Evolutionary conservation across 139 green algal species (phyloP), one percentile per base, ranked within the genome.

Genomic region (Closterium sp.): DNA sequence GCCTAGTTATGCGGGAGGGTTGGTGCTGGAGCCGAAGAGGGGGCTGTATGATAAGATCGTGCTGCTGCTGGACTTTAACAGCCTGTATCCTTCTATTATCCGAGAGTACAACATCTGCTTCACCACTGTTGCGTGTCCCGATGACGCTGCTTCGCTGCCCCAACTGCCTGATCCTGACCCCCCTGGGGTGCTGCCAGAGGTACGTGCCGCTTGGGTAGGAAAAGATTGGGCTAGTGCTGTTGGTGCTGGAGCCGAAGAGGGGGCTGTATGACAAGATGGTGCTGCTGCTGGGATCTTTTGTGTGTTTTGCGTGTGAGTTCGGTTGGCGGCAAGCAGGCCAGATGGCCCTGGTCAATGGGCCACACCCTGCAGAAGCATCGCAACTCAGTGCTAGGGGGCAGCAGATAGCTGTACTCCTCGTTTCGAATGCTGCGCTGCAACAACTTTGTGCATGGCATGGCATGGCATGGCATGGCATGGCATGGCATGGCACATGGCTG

Each of bases 61-160:
- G 33, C 95, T 99, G 93, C 95, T 99, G 91, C 95, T 99, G 91
- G 98, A 99, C 95, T 99, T 99, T 97, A 99, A 99, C 95, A 97
- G 94, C 3, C 95, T 99, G 91, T 99, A 99, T 96, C 98, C 98
- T 28, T 99, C 97, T 85, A 99, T 99, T 96, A 99, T 99, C 93
- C 98, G 94, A 28, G 98, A 99, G 95, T 99, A 98, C 96, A 99
- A 99, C 96, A 99, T 99, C 92, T 99, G 98, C 95, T 99, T 99
- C 96, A 99, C 98, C 34, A 99, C 98, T 0, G 98, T 99, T 66
- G 88, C 69, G 28, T 64, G 90, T 5, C 12, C 33, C 21, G 28
- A 33, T 0, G 89, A 34, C 8, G 2, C 55, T 28, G 12, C 55
- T 1, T 76, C 55, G 33, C 85, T 88, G 33, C 85, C 85, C 0